Evolutionary conservation across 352 stramenopile species (phyloP), one percentile per base, ranked within the genome.

Genomic region (Pseudoperonospora humuli): DNA sequence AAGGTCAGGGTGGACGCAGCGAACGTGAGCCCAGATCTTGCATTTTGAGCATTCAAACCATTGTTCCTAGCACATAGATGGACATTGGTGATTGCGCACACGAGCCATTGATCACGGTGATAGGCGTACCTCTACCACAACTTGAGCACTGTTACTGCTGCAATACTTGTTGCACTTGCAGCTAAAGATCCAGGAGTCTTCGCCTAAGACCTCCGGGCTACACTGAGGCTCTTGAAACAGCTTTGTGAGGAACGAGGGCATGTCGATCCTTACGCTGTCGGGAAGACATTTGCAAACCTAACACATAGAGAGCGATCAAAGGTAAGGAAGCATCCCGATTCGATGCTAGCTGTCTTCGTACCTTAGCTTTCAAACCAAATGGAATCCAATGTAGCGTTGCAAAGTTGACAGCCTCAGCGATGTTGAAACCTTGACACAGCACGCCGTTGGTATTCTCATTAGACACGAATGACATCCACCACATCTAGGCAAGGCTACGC

Each of bases 341-440:
- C 27, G 24, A 13, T n/a, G 20, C 9, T 15, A 35, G 14, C n/a
- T 26, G 4, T 7, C 18, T 15, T 0, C 15, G 7, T 50, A 90
- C 78, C 50, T 91, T 88, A 7, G 86, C 86, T 47, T 76, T 78
- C 13, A 87, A 45, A 3, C 77, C 84, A 37, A 81, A 77, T 2
- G 66, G 54, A 39, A 96, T 75, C 86, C 86, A 96, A 33, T 82
- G 64, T 15, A 92, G 41, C 7, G 84, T 84, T 2, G 75, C 85
- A 67, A 96, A 96, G 52, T 96, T 96, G 13, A 91, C 86, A 3
- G 83, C 82, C 50, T 96, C 86, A 3, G 86, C 86, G 41, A 96
- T 84, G 51, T 96, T 96, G 38, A 95, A 96, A 14, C 79, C 79
- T 91, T 47, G 4, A 49, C 5, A 41, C 13, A 39, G 3, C n/a